Conservation (phyloP, 805 yeast species). For the Sugiyamaella mastotermitis region DNA sequence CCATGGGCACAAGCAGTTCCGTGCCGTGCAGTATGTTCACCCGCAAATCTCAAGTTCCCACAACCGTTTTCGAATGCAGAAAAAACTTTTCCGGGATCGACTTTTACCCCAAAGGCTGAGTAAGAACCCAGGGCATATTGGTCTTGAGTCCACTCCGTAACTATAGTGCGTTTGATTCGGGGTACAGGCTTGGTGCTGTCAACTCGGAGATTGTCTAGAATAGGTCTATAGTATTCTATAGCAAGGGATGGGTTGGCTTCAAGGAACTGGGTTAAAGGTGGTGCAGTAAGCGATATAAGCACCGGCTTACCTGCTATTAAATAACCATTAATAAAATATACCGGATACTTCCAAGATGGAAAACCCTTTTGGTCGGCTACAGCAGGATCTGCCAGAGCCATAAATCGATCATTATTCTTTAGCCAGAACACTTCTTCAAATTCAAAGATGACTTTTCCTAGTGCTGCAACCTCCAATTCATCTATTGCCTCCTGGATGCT, state of each 20-base stretch:
- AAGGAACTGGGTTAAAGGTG: slow-evolving; percentile 55
- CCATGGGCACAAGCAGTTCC: slow-evolving; percentile 92
- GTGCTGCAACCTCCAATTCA: slow-evolving; percentile 39
- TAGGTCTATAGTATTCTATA: slow-evolving; percentile 21
- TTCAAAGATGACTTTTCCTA: slow-evolving; percentile 70
- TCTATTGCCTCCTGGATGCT: slow-evolving; percentile 14
- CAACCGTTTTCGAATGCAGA: slow-evolving; percentile 54
- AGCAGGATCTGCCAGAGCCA: slow-evolving; percentile 40
- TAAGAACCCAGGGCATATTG: slow-evolving; percentile 71
- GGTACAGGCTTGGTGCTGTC: slow-evolving; percentile 24
- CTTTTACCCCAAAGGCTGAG: slow-evolving; percentile 59
- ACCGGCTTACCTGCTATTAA: slow-evolving; percentile 42
- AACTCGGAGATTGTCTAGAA: slow-evolving; percentile 20
- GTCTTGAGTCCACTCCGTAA: slow-evolving; percentile 62
- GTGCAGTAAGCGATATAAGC: slow-evolving; percentile 57
- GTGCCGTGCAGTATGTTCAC: slow-evolving; percentile 77
- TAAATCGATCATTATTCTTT: slow-evolving; percentile 44
- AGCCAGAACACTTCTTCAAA: slow-evolving; percentile 59
- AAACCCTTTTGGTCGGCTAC: slow-evolving; percentile 36
- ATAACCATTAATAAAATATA: slow-evolving; percentile 55
- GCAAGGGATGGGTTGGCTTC: slow-evolving; percentile 37
- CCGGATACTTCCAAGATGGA: slow-evolving; percentile 39
- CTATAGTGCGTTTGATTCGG: slow-evolving; percentile 36
- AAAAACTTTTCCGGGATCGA: slow-evolving; percentile 60
- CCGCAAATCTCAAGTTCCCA: slow-evolving; percentile 64